Base-by-base conservation (phyloP, 2,329 filamentous ascomycete species). In the Drechslera avenae region DNA sequence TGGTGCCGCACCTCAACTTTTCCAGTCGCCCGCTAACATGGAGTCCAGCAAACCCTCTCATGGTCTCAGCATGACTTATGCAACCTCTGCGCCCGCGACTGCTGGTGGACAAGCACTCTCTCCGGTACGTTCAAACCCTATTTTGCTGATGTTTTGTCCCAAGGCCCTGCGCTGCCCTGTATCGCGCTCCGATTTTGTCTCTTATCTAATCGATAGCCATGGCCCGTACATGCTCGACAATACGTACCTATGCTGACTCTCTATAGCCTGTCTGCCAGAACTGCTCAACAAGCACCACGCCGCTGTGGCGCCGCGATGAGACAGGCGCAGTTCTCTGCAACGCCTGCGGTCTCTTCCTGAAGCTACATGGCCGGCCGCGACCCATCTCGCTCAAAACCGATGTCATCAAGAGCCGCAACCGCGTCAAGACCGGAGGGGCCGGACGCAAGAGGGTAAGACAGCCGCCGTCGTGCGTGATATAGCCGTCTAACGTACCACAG, bases 321-420 rank as follows among this genome's bases (percentile, higher is more conserved):
- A 86, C 88, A 67, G 94, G 94, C 62, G 89, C 91, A 1, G 93
- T 99, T 31, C 88, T 99, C 44, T 99, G 94, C 86, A 99, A 99
- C 78, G 94, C 94, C 68, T 99, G 94, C 76, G 94, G 94, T 53
- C 83, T 99, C 50, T 99, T 97, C 76, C 83, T 97, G 68, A 99
- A 99, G 82, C 83, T 99, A 63, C 94, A 99, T 73, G 92, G 92
- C 59, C 89, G 92, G 19, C 86, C 94, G 54, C 87, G 94, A 49
- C 94, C 94, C 63, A 97, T 96, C 73, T 96, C 90, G 65, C 83
- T 99, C 66, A 99, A 99, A 82, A 97, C 94, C 40, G 94, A 99
- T 80, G 93, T 97, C 63, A 99, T 99, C 79, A 99, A 99, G 81
- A 97, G 92, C 79, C 91, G 94, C 68, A 99, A 99, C 77, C 87